Base-by-base conservation (phyloP, 768 basidiomycete species). In the Hypsizygus marmoreus region DNA sequence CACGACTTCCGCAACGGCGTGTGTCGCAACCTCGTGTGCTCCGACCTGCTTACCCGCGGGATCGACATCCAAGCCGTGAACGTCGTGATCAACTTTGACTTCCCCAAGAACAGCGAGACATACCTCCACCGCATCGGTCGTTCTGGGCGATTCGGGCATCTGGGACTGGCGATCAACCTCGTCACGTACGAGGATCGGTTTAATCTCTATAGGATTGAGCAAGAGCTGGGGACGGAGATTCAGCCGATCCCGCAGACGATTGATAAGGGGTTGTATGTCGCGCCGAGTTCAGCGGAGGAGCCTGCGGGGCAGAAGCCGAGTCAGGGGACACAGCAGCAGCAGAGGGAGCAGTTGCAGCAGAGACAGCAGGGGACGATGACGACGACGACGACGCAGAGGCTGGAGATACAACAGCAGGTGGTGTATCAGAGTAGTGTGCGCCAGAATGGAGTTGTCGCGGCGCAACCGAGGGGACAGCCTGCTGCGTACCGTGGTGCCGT, bases 41-140 rank as follows among this genome's bases (percentile, higher is more conserved):
- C 84, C 41, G 95, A 99, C 71, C 84, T 99, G 53, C 86, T 99
- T 62, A 99, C 95, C 17, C 91, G 95, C 55, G 95, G 95, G 72
- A 99, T 99, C 67, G 95, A 99, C 69, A 99, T 99, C 64, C 97
- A 97, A 73, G 97, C 95, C 48, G 95, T 99, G 51, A 99, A 99
- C 70, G 97, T 98, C 65, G 95, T 99, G 61, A 97, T 99, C 80
- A 98, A 97, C 73, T 99, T 99, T 62, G 95, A 99, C 67, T 97
- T 98, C 70, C 95, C 95, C 50, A 97, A 97, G 79, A 97, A 95
- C 66, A 91, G 92, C 50, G 97, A 99, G 69, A 97, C 95, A 3
- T 99, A 99, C 70, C 84, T 99, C 16, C 95, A 99, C 68, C 88
- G 95, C 54, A 98, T 98, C 62, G 95, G 97, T 62, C 93, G 95